phyloP scores from a whole-genome alignment of 352 stramenopile species.

The Phytophthora macrochlamydospora region DNA sequence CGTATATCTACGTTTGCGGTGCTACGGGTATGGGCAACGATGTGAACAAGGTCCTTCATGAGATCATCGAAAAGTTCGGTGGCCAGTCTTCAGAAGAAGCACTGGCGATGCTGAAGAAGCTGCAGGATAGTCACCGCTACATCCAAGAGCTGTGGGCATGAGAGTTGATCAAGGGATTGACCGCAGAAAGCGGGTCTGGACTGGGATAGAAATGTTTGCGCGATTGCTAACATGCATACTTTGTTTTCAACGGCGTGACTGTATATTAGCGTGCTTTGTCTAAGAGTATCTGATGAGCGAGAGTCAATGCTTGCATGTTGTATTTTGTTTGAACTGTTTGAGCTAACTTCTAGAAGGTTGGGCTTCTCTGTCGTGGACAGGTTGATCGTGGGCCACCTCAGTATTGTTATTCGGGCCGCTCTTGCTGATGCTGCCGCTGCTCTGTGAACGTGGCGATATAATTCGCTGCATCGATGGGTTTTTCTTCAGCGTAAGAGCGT shows the following conservation, averaged over 20 bases:
- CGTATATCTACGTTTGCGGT: conserved; percentile 98
- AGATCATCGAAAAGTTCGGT: conserved; percentile 81
- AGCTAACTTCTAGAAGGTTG: not conserved
- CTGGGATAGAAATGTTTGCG: conserved; percentile 32
- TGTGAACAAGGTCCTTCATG: conserved; percentile 92
- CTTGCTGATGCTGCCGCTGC: conserved; percentile 21
- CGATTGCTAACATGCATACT: conserved; percentile 28
- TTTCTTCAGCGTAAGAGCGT: not conserved
- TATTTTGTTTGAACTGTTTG: conserved; percentile 1
- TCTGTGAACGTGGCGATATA: conserved; percentile 21
- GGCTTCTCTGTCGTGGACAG: too few species aligned
- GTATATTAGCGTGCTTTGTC: too few species aligned
- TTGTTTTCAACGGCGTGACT: conserved; percentile 17
- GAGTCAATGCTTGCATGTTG: not conserved
- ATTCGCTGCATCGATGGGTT: conserved; percentile 1
- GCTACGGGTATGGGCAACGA: conserved; percentile 97
- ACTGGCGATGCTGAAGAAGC: conserved; percentile 84
- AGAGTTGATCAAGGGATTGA: not conserved
- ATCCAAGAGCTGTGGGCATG: conserved; percentile 96
- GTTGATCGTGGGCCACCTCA: not conserved
- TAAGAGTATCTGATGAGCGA: too few species aligned
- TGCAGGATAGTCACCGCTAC: conserved; percentile 91
- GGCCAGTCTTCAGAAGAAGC: conserved; percentile 62
- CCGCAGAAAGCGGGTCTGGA: not conserved
- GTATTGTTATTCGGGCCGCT: conserved; percentile 8